Conservation (phyloP, 2,329 filamentous ascomycete genomes). For the Pseudonectria buxi region DNA sequence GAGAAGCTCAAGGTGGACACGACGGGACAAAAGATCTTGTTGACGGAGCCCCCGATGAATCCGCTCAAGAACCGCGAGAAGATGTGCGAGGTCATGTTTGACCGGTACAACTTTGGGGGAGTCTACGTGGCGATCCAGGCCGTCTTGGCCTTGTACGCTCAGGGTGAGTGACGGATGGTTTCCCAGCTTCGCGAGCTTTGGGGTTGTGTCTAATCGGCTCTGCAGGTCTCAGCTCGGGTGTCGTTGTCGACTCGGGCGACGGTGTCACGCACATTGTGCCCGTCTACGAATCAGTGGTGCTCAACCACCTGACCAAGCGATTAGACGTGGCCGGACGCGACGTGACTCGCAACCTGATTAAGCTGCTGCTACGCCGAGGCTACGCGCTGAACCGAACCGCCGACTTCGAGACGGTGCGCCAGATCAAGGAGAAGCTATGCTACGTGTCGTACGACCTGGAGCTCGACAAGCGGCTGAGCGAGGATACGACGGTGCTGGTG, state of each 20-base stretch:
- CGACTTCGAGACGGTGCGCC: slow-evolving; percentile 96
- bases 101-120: slow-evolving; percentile 90
- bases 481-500: slow-evolving; percentile 94
- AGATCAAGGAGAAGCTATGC: slow-evolving; percentile 99
- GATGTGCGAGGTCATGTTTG: slow-evolving; percentile 99
- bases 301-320: slow-evolving; percentile 91
- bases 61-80: slow-evolving; percentile 93
- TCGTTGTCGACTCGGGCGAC: slow-evolving; percentile 98
- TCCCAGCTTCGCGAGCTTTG: slow-evolving; percentile 1
- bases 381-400: slow-evolving; percentile 97
- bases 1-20: slow-evolving; percentile 95
- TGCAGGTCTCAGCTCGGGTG: slow-evolving; percentile 75
- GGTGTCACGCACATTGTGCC: slow-evolving; percentile 98
- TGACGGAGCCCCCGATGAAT: slow-evolving; percentile 97
- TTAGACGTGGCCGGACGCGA: slow-evolving; percentile 94
- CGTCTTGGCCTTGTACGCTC: slow-evolving; percentile 90
- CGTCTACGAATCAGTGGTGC: slow-evolving; percentile 94
- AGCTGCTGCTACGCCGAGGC: slow-evolving; percentile 83
- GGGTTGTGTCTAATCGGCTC: slow-evolving; percentile 6
- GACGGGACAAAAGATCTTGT: slow-evolving; percentile 87
- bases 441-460: slow-evolving; percentile 98
- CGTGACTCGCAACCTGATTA: slow-evolving; percentile 97
- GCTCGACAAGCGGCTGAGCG: slow-evolving; percentile 88
- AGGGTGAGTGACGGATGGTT: slow-evolving; percentile 52
- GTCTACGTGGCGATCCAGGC: slow-evolving; percentile 98